These are phyloP conservation scores for Parietichytrium sp. DNA, from an alignment of 108 stramenopile species.

Conservation along the genomic window DNA sequence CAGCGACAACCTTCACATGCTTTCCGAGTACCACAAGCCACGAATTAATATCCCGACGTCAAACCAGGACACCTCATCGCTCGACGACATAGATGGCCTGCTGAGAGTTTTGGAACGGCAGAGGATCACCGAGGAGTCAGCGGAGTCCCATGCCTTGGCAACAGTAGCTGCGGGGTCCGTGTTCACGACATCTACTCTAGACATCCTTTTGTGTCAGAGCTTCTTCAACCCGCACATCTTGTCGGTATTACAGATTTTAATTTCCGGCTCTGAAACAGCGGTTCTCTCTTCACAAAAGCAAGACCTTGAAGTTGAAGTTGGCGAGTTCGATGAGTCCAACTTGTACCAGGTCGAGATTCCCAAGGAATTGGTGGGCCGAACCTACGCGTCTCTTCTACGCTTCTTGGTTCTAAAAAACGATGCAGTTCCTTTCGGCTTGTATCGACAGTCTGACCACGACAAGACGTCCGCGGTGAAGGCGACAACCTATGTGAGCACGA, in stretches of 20 bases:
- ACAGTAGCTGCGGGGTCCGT: neutral
- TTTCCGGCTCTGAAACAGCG: neutral
- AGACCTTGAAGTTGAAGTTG: neutral
- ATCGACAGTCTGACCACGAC: neutral
- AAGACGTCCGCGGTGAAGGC: neutral
- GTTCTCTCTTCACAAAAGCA: neutral
- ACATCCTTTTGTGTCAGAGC: constrained; percentile 38
- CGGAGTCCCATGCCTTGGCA: neutral
- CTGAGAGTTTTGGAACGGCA: too few species aligned
- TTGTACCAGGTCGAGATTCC: constrained; percentile 11
- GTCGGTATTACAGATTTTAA: neutral
- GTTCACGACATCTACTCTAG: constrained; percentile 1
- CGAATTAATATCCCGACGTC: too few species aligned
- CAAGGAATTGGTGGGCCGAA: neutral
- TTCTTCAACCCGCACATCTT: constrained; percentile 40
- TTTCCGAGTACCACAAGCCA: too few species aligned
- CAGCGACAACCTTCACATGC: constrained; percentile 11
- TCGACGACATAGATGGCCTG: too few species aligned
- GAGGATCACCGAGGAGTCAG: neutral
- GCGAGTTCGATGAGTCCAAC: neutral
- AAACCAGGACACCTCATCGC: too few species aligned
- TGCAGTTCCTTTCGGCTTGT: neutral
- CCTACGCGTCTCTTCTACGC: neutral
- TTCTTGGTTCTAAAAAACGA: neutral
- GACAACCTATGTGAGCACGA: constrained; percentile 8